Conservation (phyloP, 208 protist genomes). For the Trypanosomatidae sp. region DNA sequence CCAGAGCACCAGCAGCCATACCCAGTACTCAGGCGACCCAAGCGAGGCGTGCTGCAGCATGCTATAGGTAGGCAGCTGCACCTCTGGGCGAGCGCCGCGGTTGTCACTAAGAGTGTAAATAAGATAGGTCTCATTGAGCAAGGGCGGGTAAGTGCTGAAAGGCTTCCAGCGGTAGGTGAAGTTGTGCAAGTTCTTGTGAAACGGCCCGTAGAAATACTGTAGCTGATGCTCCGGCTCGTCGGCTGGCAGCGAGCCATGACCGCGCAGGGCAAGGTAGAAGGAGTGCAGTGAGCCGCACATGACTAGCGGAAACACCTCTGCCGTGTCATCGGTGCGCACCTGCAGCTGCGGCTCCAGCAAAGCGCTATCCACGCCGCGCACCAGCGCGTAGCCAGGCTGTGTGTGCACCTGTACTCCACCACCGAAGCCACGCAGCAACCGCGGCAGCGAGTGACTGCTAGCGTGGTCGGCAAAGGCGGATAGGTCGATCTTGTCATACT, state of each 20-base stretch:
- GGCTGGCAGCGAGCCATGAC: conserved; percentile 27
- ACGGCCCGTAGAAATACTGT: conserved; percentile 79
- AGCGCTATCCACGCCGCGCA: conserved; percentile 51
- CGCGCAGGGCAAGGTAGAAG: conserved; percentile 60
- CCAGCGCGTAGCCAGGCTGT: conserved; percentile 40
- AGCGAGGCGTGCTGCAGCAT: conserved; percentile 19
- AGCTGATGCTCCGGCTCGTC: conserved; percentile 72
- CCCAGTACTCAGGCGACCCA: conserved; percentile 14
- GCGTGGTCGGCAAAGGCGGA: not conserved
- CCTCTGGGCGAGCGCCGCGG: conserved; percentile 23
- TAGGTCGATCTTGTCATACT: conserved; percentile 57
- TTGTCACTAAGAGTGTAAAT: conserved; percentile 51
- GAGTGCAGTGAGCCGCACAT: conserved; percentile 74
- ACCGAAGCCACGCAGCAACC: conserved; percentile 15
- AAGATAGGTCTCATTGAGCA: conserved; percentile 61
- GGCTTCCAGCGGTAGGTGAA: conserved; percentile 77
- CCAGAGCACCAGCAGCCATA: conserved; percentile 47
- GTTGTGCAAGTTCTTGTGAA: conserved; percentile 18
- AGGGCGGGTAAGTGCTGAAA: conserved; percentile 46
- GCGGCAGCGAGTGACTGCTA: not conserved
- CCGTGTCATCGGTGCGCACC: conserved; percentile 26
- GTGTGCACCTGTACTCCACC: conserved; percentile 34
- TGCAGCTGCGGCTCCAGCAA: conserved; percentile 58
- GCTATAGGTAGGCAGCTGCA: conserved; percentile 36
- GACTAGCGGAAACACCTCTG: conserved; percentile 45